Base-by-base conservation (phyloP, 192 early-diverging fungal species). In the Radiomyces spectabilis region DNA sequence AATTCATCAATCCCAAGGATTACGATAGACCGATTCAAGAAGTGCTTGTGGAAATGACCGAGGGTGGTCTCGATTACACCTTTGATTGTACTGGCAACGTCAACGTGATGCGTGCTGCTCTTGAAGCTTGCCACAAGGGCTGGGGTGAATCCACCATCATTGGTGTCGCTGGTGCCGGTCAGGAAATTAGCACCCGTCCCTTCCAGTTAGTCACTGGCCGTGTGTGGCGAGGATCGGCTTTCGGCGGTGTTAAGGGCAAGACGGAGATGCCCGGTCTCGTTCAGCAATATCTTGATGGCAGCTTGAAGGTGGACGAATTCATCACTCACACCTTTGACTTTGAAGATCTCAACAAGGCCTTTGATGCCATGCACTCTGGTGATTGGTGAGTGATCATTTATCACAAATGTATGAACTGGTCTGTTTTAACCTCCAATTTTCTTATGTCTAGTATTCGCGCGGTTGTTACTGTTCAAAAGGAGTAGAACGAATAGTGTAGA, bases 151-250 rank as follows among this genome's bases (percentile, higher is more conserved):
- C 87, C 50, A 74, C 85, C 43, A 88, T 97, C 38, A 89, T 91
- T 58, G 93, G 95, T 39, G 95, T 98, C 29, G 94, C 95, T 24
- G 89, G 80, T 29, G 81, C 88, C 40, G 93, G 94, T 29, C 81
- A 96, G 70, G 95, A 98, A 63, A 88, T 98, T 60, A 52, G 75
- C 19, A 98, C 95, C 7, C 83, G 94, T 38, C 95, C 95, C 37
- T 96, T 98, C 83, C 93, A 95, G 75, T 78, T 98, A 35, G 91
- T 98, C 5, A 98, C 95, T 54, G 94, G 92, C 12, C 87, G 95
- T 49, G 85, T 85, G 8, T 98, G 95, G 95, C 90, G 89, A 69
- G 95, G 95, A 18, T 87, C 85, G 45, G 95, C 95, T 5, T 98
- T 96, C 73, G 95, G 95, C 59, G 95, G 95, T 41, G 83, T 95